Evolutionary conservation across 1,139 yeast species (phyloP), one percentile per base, ranked within the genome.

Genomic region (Suhomyces panamericanus): DNA sequence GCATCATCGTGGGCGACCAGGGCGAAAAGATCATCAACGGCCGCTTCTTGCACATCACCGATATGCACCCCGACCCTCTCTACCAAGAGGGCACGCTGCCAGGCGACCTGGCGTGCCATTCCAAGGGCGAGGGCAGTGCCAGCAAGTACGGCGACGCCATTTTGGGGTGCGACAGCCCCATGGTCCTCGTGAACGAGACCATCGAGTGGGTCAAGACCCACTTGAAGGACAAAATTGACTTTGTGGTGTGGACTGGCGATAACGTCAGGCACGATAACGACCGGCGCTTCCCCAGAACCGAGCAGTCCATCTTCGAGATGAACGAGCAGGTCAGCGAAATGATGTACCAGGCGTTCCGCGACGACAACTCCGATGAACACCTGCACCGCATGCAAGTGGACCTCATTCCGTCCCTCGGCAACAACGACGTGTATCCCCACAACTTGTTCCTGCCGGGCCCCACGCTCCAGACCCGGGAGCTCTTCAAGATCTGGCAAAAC

Each of bases 161-260:
- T 51, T 65, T 75, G 35, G 96, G 95, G 2, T 86, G 95, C 60
- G 85, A 80, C 54, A 68, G 89, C 1, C 90, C 96, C 2, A 63
- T 80, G 59, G 62, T 66, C 0, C 65, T 88, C 39, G 80, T 85
- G 66, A 69, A 81, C 17, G 75, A 73, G 12, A 87, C 96, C 0
- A 67, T 88, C 44, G 61, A 73, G 35, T 88, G 95, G 95, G 68
- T 87, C 2, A 64, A 70, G 26, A 69, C 73, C 8, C 81, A 87
- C 53, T 62, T 87, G 45, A 78, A 75, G 49, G 95, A 86, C 59
- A 82, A 87, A 52, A 82, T 88, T 40, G 96, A 88, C 62, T 88
- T 88, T 60, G 83, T 88, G 27, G 77, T 88, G 14, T 88, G 96
- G 96, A 87, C 96, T 0, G 96, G 96, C 29, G 96, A 88, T 64